Evolutionary conservation across 768 basidiomycete genomes (phyloP).

Genomic region (Lactifluus volemus): DNA sequence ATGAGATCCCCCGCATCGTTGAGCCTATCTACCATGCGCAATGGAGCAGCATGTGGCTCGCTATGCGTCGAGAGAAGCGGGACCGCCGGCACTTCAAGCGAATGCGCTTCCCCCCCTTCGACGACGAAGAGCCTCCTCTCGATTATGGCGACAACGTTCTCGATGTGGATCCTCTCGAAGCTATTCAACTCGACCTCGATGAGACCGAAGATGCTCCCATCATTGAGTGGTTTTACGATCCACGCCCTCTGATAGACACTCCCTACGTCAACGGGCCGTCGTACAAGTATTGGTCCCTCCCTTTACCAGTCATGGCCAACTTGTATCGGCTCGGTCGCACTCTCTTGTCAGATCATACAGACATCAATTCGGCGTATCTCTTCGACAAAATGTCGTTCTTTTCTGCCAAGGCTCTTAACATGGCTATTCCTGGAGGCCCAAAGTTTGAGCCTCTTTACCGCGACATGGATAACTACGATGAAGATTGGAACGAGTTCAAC

Average conservation of each 20-base stretch:
- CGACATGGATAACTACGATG: conserved; percentile 96
- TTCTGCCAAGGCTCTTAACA: conserved; percentile 93
- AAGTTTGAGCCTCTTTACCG: conserved; percentile 97
- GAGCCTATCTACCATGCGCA: conserved; percentile 98
- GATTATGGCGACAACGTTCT: conserved; percentile 99
- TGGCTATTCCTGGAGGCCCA: conserved; percentile 96
- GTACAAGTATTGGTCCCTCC: conserved; percentile 88
- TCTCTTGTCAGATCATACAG: conserved; percentile 86
- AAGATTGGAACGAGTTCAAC: conserved; percentile 99
- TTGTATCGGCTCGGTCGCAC: conserved; percentile 93
- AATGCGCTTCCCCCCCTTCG: conserved; percentile 99
- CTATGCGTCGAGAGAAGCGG: conserved; percentile 97
- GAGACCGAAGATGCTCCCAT: conserved; percentile 86
- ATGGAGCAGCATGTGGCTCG: conserved; percentile 99
- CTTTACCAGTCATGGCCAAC: conserved; percentile 93
- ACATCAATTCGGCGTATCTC: conserved; percentile 84
- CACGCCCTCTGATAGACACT: conserved; percentile 87
- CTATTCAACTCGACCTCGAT: conserved; percentile 94
- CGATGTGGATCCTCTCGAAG: conserved; percentile 95
- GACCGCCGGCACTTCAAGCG: conserved; percentile 99
- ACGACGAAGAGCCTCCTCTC: conserved; percentile 97
- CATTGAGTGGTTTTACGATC: conserved; percentile 97
- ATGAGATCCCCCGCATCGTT: conserved; percentile 93
- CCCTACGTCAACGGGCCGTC: conserved; percentile 87
- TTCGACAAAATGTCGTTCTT: conserved; percentile 99